Evolutionary conservation across 2,329 filamentous ascomycete species (phyloP), one percentile per base, ranked within the genome.

Genomic region (Fusarium sp.): DNA sequence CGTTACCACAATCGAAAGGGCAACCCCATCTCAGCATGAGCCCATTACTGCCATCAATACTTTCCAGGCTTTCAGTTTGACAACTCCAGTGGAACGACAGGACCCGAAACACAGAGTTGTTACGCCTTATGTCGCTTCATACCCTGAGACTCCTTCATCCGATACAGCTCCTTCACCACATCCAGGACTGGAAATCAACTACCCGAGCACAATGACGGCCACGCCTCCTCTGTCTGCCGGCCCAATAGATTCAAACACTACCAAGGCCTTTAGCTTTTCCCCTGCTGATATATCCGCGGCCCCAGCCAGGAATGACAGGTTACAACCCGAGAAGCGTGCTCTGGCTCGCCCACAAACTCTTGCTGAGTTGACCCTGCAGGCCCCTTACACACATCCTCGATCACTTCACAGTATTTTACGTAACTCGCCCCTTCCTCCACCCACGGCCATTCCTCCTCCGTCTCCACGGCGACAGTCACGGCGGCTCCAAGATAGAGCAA

Each of bases 351-450:
- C 69, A n/a, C 62, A 61, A 42, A 61, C 64, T 47, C 68, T 74
- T 44, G 38, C 69, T 18, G 64, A 66, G 30, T 35, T 74, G n/a
- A 68, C 60, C 28, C 50, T 72, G 8, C 82, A 82, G 30, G 82
- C 86, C 6, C 90, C 90, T 5, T 92, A 92, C 75, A 87, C 83
- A 4, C 89, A 89, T 70, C 87, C 90, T 38, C 86, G 86, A 63
- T 83, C 85, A 46, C 85, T 92, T 15, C 90, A 88, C 78, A 91
- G 89, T 80, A 92, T 92, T 75, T 85, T 92, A 28, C 88, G 90
- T 60, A 92, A 92, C 83, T 92, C 90, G 9, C 90, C 90, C 23
- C 83, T 92, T 11, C 88, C 89, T 25, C 87, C 88, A 2, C 80
- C 83, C 6, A 87, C 82, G 25, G 84, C 87, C 6, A 82, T 83